Percentiles rank a stretch among this genome's conserved stretches.
These are phyloP conservation scores for Dryas drummondii DNA, from an alignment of 306 rosid species.

Conservation along the genomic window DNA sequence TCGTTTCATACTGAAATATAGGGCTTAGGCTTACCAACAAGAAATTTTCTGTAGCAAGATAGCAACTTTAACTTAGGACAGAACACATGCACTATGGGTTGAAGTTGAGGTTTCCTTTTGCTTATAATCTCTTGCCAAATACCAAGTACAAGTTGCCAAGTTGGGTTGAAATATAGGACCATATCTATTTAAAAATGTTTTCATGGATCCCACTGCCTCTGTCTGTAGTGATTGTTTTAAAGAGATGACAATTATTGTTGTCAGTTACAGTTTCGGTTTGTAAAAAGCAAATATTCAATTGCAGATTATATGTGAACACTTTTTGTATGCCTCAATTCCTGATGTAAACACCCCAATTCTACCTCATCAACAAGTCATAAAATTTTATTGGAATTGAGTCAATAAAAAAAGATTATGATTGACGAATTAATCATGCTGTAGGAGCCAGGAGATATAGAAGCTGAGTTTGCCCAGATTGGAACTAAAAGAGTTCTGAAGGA, in stretches of 20 bases:
- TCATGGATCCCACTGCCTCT: too few species aligned
- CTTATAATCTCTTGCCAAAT: background rate
- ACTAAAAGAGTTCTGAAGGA: slow-evolving; percentile 52
- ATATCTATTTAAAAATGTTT: too few species aligned
- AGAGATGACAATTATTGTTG: too few species aligned
- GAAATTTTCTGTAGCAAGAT: too few species aligned
- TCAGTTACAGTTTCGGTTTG: too few species aligned
- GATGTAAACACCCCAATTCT: background rate
- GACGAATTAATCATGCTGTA: slow-evolving; percentile 8
- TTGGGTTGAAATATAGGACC: too few species aligned
- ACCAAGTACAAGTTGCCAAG: background rate
- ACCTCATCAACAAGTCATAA: background rate
- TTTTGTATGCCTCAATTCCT: background rate
- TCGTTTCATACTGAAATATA: too few species aligned
- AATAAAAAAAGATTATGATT: background rate
- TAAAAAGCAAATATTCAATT: too few species aligned
- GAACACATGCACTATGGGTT: too few species aligned
- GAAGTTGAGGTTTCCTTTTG: background rate
- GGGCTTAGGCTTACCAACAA: too few species aligned
- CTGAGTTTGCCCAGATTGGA: slow-evolving; percentile 57
- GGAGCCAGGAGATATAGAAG: slow-evolving; percentile 70
- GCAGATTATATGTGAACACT: background rate
- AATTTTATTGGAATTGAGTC: background rate
- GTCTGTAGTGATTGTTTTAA: too few species aligned
- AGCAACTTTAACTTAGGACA: too few species aligned